Evolutionary conservation across 768 basidiomycete species (phyloP).

Genomic region (Leccinum fibrillosum): DNA sequence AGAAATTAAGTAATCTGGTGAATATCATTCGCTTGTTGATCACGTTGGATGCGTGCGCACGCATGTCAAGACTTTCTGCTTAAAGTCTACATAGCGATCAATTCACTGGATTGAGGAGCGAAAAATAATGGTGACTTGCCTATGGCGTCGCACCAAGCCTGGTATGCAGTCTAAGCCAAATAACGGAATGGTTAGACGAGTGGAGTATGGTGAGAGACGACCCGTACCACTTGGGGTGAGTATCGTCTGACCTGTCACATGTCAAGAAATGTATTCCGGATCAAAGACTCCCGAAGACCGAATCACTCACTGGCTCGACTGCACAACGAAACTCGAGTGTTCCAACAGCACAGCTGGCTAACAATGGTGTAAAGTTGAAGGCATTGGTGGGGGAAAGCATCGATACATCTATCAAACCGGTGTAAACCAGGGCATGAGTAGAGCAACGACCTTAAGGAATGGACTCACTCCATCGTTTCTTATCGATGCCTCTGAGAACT

Average conservation of each 20-base stretch:
- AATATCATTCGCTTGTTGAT: neutral
- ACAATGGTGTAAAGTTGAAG: constrained; percentile 43
- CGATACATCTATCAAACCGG: constrained; percentile 50
- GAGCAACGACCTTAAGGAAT: neutral
- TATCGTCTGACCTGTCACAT: constrained; percentile 50
- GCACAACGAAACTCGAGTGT: constrained; percentile 82
- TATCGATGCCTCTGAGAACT: constrained; percentile 62
- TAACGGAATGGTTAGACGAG: neutral
- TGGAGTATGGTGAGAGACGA: neutral
- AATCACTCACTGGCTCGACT: constrained; percentile 64
- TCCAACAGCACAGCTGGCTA: constrained; percentile 66
- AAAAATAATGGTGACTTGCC: constrained; percentile 35
- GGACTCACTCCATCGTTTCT: constrained; percentile 63
- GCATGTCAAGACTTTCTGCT: constrained; percentile 55
- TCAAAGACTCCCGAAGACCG: neutral
- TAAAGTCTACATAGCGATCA: constrained; percentile 46
- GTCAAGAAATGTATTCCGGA: constrained; percentile 2
- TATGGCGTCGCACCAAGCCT: constrained; percentile 75
- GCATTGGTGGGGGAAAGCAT: constrained; percentile 57
- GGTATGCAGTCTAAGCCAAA: constrained; percentile 50
- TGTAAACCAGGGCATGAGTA: neutral
- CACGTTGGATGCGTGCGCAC: constrained; percentile 37
- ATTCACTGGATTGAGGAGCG: neutral
- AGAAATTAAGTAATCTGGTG: neutral
- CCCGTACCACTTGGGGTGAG: constrained; percentile 52